Evolutionary conservation across 345 rosid genomes (phyloP), one percentile per base, ranked within the genome.

Genomic region (Abelmoschus esculentus): DNA sequence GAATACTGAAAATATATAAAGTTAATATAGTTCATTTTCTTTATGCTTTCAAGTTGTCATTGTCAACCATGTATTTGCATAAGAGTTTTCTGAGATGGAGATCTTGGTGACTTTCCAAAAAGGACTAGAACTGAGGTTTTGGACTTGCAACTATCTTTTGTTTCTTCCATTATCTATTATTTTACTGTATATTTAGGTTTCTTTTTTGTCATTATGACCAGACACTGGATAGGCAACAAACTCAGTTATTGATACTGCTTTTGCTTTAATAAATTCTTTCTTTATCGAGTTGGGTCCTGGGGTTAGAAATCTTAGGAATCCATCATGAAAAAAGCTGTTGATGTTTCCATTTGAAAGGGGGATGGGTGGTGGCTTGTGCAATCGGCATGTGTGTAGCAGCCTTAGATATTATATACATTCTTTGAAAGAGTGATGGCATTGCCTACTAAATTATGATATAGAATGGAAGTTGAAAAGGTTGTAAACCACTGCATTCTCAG

Each of bases 321-420:
- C 22, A 52, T 64, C 66, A 67, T 54, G 13, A 52, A 28, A 57
- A 80, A 77, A 54, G 83, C 80, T 80, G 78, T 68, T 32, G 53
- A 17, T 72, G 73, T 70, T 75, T 77, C 64, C 72, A 74, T 77
- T 71, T 64, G 47, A 36, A 56, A 38, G 1, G 49, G 61, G 66
- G 69, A 73, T 70, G 69, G 58, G 34, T 11, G 32, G 9, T 17
- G 61, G 34, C 60, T 67, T 55, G 13, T 77, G 74, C 70, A 18
- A 49, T 57, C 70, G 70, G 70, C 72, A 69, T 68, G 77, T 36
- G 70, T 58, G 42, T 67, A 36, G 75, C 81, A 78, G 80, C 84
- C 76, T 82, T 80, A 55, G n/a, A 26, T 34, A 55, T 14, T 54
- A 42, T 26, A 46, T 66, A 14, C 3, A 65, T 7, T 8, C 57